These are phyloP conservation scores for Euphorbia schlechtendalii DNA, from an alignment of 441 rosid species.

Conservation along the genomic window DNA sequence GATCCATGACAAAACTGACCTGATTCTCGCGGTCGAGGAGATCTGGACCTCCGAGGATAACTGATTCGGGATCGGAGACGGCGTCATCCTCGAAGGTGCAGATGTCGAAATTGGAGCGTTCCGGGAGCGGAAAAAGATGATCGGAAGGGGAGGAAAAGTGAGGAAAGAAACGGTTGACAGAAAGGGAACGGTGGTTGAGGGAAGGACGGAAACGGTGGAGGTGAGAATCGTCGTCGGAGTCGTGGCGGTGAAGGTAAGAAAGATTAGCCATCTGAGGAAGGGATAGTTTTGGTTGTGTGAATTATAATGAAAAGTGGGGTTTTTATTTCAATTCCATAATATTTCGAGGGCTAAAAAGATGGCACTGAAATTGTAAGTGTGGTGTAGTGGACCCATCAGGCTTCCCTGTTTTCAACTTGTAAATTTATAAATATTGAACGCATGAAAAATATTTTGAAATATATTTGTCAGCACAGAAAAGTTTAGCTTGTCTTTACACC, in stretches of 20 bases:
- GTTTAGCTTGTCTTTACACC: no score
- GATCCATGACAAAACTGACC: conserved; percentile 74
- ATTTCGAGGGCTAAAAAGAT: background rate
- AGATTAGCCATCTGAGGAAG: conserved; percentile 23
- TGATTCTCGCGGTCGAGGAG: conserved; percentile 44
- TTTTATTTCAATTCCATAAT: background rate
- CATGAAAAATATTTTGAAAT: no score
- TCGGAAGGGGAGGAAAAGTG: conserved; percentile 2
- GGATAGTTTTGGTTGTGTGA: background rate
- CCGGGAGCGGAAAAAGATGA: background rate
- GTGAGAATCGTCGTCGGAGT: conserved; percentile 11
- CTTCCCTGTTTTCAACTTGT: no score
- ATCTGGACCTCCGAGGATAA: conserved; percentile 29
- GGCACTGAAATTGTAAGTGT: background rate
- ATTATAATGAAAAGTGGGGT: background rate
- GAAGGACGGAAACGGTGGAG: conserved; percentile 11
- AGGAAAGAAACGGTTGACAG: conserved; percentile 14
- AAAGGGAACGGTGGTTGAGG: conserved; percentile 1
- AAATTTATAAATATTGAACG: no score
- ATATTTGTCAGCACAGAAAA: no score
- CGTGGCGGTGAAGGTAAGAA: conserved; percentile 21
- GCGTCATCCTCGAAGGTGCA: conserved; percentile 16
- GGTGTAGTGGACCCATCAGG: background rate
- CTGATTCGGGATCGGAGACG: conserved; percentile 36
- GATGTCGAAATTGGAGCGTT: conserved; percentile 6